Base-by-base conservation (phyloP, 2,329 filamentous ascomycete genomes). In the Claviceps quebecensis region DNA sequence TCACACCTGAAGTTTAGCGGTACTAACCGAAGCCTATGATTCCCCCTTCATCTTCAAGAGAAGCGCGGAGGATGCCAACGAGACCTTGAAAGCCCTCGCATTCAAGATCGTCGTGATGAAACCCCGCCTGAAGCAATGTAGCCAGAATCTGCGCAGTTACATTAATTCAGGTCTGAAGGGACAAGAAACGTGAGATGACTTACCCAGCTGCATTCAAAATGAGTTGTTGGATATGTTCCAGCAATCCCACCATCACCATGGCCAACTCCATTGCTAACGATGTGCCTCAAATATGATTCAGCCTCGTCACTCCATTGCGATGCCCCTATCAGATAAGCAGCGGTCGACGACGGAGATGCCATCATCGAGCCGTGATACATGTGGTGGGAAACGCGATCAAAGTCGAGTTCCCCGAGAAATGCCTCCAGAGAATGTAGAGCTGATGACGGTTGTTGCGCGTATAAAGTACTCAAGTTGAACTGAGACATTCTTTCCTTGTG, bases 311-410 rank as follows among this genome's bases (percentile, higher is more conserved):
- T 52, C 55, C 56, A 58, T 9, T 39, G 5, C 1, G 55, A 47
- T 3, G 45, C 4, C 13, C 55, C 13, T 43, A 58, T 56, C 22
- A 60, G 50, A 40, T 57, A 58, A 2, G 58, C 56, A 13, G 56
- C 58, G 2, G 57, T 57, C 14, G 57, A 54, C 13, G 56, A 56
- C 1, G 53, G 58, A 1, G 57, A 56, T 4, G 48, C 49, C 52
- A 58, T 49, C 56, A 59, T 56, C n/a, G 52, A 51, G 4, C 57
- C 57, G n/a, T 52, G 39, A 19, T 40, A 19, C 7, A 47, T 37
- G 22, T 54, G 53, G 43, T 55, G 54, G 5, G 45, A 34, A 3
- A 58, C 17, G n/a, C 41, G 49, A 45, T 55, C 53, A 50, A 58
- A 56, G 26, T 59, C 53, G 16, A 58, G 45, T 4, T 43, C 38